Evolutionary conservation across 2,329 filamentous ascomycete genomes (phyloP).

Genomic region (Aureobasidium sp.): DNA sequence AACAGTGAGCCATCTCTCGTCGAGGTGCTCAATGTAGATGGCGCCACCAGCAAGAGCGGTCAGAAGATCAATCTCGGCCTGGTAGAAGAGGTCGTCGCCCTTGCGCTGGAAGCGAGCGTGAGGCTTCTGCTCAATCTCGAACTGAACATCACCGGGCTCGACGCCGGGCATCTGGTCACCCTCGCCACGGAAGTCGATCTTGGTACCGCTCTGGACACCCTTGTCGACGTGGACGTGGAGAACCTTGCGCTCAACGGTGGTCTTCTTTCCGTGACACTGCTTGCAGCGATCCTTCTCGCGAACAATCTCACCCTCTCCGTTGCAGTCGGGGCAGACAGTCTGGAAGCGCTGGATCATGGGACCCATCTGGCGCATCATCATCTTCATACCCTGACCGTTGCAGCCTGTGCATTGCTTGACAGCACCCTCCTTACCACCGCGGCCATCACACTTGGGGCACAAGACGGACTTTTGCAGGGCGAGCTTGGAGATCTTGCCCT

Average conservation of each 20-base stretch:
- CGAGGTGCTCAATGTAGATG: slow-evolving; percentile 90
- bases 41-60: slow-evolving; percentile 88
- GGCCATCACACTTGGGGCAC: slow-evolving; percentile 87
- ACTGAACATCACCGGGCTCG: slow-evolving; percentile 90
- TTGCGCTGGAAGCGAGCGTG: slow-evolving; percentile 90
- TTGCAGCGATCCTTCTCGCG: slow-evolving; percentile 98
- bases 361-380: slow-evolving; percentile 99
- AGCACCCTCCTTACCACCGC: slow-evolving; percentile 95
- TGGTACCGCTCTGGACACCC: slow-evolving; percentile 86
- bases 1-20: slow-evolving; percentile 92
- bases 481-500: slow-evolving; percentile 94
- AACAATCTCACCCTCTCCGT: slow-evolving; percentile 93
- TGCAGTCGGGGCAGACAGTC: slow-evolving; percentile 96
- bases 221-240: slow-evolving; percentile 96
- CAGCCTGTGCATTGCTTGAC: slow-evolving; percentile 87
- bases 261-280: slow-evolving; percentile 95
- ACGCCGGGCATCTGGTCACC: slow-evolving; percentile 93
- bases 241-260: slow-evolving; percentile 91
- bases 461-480: slow-evolving; percentile 96
- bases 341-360: slow-evolving; percentile 99
- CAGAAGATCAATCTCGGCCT: slow-evolving; percentile 89
- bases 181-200: slow-evolving; percentile 94
- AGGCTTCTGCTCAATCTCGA: slow-evolving; percentile 99
- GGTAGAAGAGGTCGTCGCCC: slow-evolving; percentile 92
- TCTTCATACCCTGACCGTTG: slow-evolving; percentile 96